Base-by-base conservation (phyloP, 306 rosid genomes). In the Trifolium fragiferum region DNA sequence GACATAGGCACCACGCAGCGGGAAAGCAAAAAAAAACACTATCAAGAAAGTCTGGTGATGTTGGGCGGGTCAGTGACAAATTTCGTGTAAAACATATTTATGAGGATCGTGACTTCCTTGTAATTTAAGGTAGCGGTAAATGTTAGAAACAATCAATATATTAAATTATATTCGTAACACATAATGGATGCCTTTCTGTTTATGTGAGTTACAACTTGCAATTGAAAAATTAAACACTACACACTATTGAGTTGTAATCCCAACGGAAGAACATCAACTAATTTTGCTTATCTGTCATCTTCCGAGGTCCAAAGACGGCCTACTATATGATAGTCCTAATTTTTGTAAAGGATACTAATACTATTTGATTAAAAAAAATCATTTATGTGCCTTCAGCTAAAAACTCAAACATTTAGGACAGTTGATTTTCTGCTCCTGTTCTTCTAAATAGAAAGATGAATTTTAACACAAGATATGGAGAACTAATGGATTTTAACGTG, bases 371-470 rank as follows among this genome's bases (percentile, higher is more conserved):
- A 9, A 73, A 43, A 51, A 2, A 32, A 25, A 35, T 6, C 13
- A 30, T 61, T 46, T 46, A 4, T 19, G 13, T 44, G 35, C 50
- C 33, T 73, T 73, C 70, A 46, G 40, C 14, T 12, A 44, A 41
- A 3, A 60, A 40, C 35, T 59, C 32, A n/a, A 37, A 27, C 20
- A 18, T 44, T 73, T 16, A 32, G 33, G 37, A 33, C 23, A 74
- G 21, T 19, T 44, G 62, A 60, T 47, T 47, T 35, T 32, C 20
- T 3, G 44, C 9, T 35, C 2, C 41, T 10, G 32, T 38, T 53
- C 49, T 63, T 62, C 51, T 63, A 63, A 74, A 51, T 33, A n/a
- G 53, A 25, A 65, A 38, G 58, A n/a, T 66, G 32, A 51, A 65
- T 4, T 37, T 37, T 9, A 35, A 14, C 11, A 21, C 4, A 32